Conservation (phyloP, 2,329 filamentous ascomycete genomes). For the Xylariaceae sp. region DNA sequence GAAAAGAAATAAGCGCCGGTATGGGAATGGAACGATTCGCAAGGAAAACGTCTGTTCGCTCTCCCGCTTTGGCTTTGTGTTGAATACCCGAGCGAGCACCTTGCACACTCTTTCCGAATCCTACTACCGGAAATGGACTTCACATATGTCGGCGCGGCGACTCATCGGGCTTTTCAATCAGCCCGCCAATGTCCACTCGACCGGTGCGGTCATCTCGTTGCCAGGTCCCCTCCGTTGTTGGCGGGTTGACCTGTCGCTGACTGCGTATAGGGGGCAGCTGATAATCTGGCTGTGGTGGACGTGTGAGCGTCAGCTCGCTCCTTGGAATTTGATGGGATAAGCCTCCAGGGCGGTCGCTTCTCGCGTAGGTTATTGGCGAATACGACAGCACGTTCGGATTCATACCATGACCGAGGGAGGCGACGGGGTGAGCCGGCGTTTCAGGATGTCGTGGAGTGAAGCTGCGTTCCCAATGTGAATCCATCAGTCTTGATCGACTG, state of each 20-base stretch:
- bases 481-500: slow-evolving; percentile 37
- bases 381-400: slow-evolving; percentile 43
- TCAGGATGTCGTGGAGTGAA: slow-evolving; percentile 31
- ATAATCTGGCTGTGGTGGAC: slow-evolving; percentile 33
- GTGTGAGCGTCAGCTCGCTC: slow-evolving; percentile 42
- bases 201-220: slow-evolving; percentile 46
- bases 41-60: slow-evolving; percentile 3
- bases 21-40: slow-evolving; percentile 10
- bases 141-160: slow-evolving; percentile 23
- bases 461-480: slow-evolving; percentile 30
- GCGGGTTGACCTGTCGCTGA: slow-evolving; percentile 26
- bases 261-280: slow-evolving; percentile 39
- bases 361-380: slow-evolving; percentile 39
- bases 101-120: background rate
- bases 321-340: slow-evolving; percentile 49
- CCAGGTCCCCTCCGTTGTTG: slow-evolving; percentile 31
- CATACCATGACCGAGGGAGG: slow-evolving; percentile 33
- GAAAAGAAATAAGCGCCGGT: slow-evolving; percentile 12
- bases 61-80: background rate
- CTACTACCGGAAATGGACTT: slow-evolving; percentile 8
- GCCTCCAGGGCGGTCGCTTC: slow-evolving; percentile 46
- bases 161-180: slow-evolving; percentile 54
- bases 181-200: slow-evolving; percentile 56
- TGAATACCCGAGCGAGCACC: background rate
- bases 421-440: slow-evolving; percentile 31